phyloP scores from a whole-genome alignment of 2,329 filamentous ascomycete species.

The Hymenoscyphus albidus region DNA sequence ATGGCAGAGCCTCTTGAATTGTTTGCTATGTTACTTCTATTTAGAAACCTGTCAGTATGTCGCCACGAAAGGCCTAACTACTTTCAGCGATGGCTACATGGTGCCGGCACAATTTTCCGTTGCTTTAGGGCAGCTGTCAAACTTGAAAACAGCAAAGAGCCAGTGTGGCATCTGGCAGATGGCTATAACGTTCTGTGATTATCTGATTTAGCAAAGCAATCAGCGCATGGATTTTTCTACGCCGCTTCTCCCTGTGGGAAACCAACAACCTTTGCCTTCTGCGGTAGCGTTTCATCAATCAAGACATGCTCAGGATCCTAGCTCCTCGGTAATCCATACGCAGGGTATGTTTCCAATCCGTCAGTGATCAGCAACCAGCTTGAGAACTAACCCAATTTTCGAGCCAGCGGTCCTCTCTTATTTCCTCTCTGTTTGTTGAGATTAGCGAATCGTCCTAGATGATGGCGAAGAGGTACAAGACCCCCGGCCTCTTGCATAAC shows the following conservation, averaged over 20 bases:
- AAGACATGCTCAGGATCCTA: conserved; percentile 23
- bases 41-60: conserved; percentile 27
- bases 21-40: conserved; percentile 27
- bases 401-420: background rate
- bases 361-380: conserved; percentile 20
- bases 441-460: background rate
- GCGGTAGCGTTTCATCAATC: conserved; percentile 23
- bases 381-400: conserved; percentile 10
- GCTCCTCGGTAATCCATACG: conserved; percentile 22
- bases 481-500: background rate
- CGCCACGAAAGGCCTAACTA: conserved; percentile 7
- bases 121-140: conserved; percentile 22
- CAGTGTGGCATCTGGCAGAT: conserved; percentile 21
- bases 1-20: conserved; percentile 20
- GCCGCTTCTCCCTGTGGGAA: conserved; percentile 6
- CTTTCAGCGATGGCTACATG: background rate
- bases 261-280: conserved; percentile 24
- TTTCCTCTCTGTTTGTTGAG: conserved; percentile 20
- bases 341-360: conserved; percentile 17
- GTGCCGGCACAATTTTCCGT: conserved; percentile 16
- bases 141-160: conserved; percentile 7
- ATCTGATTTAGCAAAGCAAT: conserved; percentile 4
- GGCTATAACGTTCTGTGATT: conserved; percentile 12
- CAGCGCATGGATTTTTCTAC: conserved; percentile 6
- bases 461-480: background rate